Evolutionary conservation across 345 rosid species (phyloP), one percentile per base, ranked within the genome.

Genomic region (Schrenkiella parvula): DNA sequence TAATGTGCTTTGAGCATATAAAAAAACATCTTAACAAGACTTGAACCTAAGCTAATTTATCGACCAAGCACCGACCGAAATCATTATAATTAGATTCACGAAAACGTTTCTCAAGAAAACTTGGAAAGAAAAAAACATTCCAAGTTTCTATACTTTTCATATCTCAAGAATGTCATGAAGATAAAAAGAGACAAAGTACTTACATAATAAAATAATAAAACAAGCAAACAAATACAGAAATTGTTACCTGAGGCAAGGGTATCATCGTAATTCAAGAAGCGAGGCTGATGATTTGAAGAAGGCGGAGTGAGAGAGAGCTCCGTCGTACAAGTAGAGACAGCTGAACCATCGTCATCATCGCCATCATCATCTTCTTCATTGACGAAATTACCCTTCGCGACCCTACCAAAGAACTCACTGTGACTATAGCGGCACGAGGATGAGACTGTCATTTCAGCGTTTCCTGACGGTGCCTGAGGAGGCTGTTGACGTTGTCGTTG

Each of bases 251-350:
- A 32, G 4, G 48, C 41, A 50, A 77, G 72, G 80, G 76, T 23
- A 50, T 22, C 48, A 2, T 70, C 50, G 80, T 56, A 56, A 77
- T 21, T 70, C 5, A 70, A 48, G 46, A 64, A 70, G 18, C 48
- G 68, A 64, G 62, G 80, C 55, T 64, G 75, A 39, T 70, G 17
- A 64, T 39, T 5, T 12, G 28, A 23, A 64, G 72, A 48, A 39
- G 76, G 68, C 9, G 61, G 80, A 64, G 72, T 77, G 15, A 77
- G 80, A 22, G 76, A 77, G 56, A 77, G 80, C 66, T 77, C 80
- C 10, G 76, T 77, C 1, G 80, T 70, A 57, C 76, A 77, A 47
- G 68, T 77, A 39, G 80, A 77, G 17, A 58, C 67, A 64, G 72
- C 72, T 50, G 76, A 76, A 13, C 23, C 76, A 56, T 50, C 75